Conservation (phyloP, 352 stramenopile species). For the Sclerospora graminicola region DNA sequence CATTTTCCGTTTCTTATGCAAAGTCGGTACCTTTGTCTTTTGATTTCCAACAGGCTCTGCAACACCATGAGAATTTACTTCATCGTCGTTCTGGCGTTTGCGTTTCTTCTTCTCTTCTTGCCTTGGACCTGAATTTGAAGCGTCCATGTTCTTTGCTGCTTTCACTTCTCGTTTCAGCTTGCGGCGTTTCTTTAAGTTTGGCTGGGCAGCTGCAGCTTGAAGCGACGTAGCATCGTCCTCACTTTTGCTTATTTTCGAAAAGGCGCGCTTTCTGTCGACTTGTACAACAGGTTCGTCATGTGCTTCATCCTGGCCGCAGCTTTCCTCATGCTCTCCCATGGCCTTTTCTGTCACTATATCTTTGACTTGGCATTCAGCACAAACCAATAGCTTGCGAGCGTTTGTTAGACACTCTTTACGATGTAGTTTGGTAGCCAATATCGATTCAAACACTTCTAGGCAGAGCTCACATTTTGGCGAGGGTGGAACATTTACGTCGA, state of each 20-base stretch:
- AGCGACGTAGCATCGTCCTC: neutral
- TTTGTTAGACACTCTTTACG: constrained; percentile 30
- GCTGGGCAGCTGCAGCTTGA: neutral
- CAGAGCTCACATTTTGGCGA: constrained; percentile 45
- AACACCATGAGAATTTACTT: no score
- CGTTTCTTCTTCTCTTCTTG: no score
- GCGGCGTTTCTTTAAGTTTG: constrained; percentile 9
- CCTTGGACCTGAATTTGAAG: neutral
- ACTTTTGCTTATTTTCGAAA: constrained; percentile 6
- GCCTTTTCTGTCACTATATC: constrained; percentile 27
- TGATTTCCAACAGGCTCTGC: no score
- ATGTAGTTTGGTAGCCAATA: constrained; percentile 31
- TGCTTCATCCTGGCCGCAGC: constrained; percentile 17
- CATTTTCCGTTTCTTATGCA: neutral
- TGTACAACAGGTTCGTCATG: constrained; percentile 10
- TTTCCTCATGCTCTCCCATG: constrained; percentile 34
- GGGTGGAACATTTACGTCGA: constrained; percentile 41
- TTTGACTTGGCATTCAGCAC: constrained; percentile 34
- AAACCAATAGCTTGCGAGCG: constrained; percentile 32
- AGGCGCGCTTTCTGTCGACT: constrained; percentile 19
- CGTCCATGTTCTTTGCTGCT: neutral
- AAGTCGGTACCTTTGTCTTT: no score
- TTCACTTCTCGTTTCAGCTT: neutral
- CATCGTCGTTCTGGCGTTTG: no score
- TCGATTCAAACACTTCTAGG: constrained; percentile 30